Evolutionary conservation across 768 basidiomycete genomes (phyloP), one percentile per base, ranked within the genome.

Genomic region (Phaeolepiota aurea): DNA sequence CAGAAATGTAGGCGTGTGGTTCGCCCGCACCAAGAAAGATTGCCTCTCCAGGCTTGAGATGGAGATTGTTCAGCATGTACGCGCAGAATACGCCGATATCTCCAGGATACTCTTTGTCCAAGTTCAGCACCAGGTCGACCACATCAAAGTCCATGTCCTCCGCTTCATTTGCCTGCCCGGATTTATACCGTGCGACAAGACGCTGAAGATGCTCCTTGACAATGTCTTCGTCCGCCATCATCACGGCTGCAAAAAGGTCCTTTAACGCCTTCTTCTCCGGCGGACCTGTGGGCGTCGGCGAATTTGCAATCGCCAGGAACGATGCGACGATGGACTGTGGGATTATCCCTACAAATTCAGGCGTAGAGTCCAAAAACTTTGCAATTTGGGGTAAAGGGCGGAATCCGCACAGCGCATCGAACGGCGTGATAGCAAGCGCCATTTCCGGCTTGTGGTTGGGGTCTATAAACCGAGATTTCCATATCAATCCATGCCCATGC

Each of bases 371-470:
- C 46, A 99, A 72, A 62, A 77, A 74, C 13, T 65, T 57, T 13
- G 81, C 79, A 56, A 99, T 87, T 36, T 73, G 62, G 1, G 68
- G 53, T 1, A 91, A 75, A 3, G 94, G 94, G 13, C 84, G 76
- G 66, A 98, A 99, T 32, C 94, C 94, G 56, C 93, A 94, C 53
- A 98, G 68, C 1, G 87, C 96, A 28, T 68, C 68, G 69, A 98
- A 98, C 11, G 82, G 77, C 0, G 93, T 93, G 44, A 99, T 62
- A 0, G 96, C 96, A 25, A 99, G 72, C n/a, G 93, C 91, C 89
- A 99, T 94, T 59, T 99, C 96, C 2, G 96, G 96, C 62, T 99
- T 99, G 53, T 99, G 96, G 56, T 98, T 98, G 3, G 80, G 76
- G 59, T 99, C 96, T 88, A 16, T n/a, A 15, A 20, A 22, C 19